Evolutionary conservation across 306 rosid genomes (phyloP), one percentile per base, ranked within the genome.

Genomic region (Psophocarpus tetragonolobus): DNA sequence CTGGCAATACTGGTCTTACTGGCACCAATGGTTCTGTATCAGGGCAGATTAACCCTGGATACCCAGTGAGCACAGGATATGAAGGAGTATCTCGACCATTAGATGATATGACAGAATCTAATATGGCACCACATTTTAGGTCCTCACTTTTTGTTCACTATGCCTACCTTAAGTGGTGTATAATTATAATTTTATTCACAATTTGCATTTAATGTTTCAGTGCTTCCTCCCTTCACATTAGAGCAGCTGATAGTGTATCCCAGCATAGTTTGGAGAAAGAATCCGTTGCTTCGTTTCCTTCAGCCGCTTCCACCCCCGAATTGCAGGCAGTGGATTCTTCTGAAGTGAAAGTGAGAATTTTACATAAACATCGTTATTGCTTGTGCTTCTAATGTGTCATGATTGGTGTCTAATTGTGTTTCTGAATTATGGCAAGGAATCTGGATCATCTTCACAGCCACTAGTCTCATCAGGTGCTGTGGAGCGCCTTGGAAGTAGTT

Each of bases 181-280:
- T 65, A 24, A 54, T 73, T 39, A 48, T 62, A 20, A 45, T 73
- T 72, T 38, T 85, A 53, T 68, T 75, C 50, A 78, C 74, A 48
- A 44, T 74, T 42, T 73, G 64, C n/a, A 21, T 80, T 68, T 42
- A 18, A 69, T 87, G 41, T 76, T 77, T 62, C 85, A 90, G 98
- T 87, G 85, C 84, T 85, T 74, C 95, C 29, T 80, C 99, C 71
- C 58, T 85, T 75, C 88, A 87, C 77, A 74, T 71, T 24, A 87
- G 94, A 76, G 76, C 66, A n/a, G 85, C 86, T 53, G 99, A 93
- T 74, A 86, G 83, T 63, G 86, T 80, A 82, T 74, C 91, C 69
- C 93, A 88, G 73, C 90, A 80, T 42, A 76, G 91, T 86, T 33
- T 90, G 77, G 99, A 92, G 80, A 89, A 84, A 81, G 99, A 92